Base-by-base conservation (phyloP, 208 protist genomes). In the Trypanosoma platydactyli region DNA sequence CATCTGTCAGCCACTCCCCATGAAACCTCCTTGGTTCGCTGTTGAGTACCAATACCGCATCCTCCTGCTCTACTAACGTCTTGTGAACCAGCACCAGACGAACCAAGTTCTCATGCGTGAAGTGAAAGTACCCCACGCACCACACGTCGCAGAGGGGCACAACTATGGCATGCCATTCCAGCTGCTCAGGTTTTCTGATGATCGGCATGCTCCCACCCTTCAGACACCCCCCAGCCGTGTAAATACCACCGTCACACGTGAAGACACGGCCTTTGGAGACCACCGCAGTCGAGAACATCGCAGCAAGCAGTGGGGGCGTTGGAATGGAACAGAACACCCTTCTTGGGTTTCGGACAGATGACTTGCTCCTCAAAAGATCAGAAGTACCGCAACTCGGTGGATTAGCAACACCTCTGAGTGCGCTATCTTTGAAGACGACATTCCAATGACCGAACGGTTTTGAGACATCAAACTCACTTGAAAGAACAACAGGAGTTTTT, bases 51-150 rank as follows among this genome's bases (percentile, higher is more conserved):
- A 80, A 25, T 22, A 59, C 65, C 6, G 70, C 46, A 50, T 79
- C 70, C 12, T 50, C 44, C 1, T 54, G 29, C 12, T 73, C 58
- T 13, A 76, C 15, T 46, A 80, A 53, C 29, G 73, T 52, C 33
- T 48, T 55, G 59, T 72, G 35, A n/a, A 80, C 57, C 5, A 72
- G 42, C 12, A 63, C 60, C 24, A 80, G 27, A 46, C 74, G 68
- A 11, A 61, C 9, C 11, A 80, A 53, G 29, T 80, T 63, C 50
- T 80, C 74, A 63, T 80, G 68, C 15, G 70, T 80, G 45, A 72
- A 80, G 44, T 80, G 70, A 30, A 60, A 80, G 53, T 80, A 80
- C 20, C 54, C 68, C 24, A 22, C 51, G 16, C 68, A 75, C 73
- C 73, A 79, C 16, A 57, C 46, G 56, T 77, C 69, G 42, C 73